Conservation (phyloP, 2,329 filamentous ascomycete species). For the Aspergillus floridensis region DNA sequence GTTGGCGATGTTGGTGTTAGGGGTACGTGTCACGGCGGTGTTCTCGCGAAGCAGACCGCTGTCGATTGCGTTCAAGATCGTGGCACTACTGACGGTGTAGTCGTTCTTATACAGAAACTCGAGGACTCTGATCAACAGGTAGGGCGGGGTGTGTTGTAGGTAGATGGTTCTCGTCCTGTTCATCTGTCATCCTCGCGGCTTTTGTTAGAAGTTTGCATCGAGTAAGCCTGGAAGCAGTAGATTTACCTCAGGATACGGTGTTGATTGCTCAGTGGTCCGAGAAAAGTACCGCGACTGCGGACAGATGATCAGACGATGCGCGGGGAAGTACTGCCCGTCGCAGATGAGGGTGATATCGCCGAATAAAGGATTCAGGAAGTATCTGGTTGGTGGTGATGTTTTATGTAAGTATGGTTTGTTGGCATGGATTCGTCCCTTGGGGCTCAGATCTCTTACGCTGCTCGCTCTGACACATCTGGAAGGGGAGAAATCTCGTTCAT, state of each 20-base stretch:
- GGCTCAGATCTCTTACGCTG: not conserved
- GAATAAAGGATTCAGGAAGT: not conserved
- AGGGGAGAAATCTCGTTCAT: not conserved
- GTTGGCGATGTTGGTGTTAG: not conserved
- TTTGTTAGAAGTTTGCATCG: too few relatives aligned
- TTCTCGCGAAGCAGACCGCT: not conserved
- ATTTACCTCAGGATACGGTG: too few relatives aligned
- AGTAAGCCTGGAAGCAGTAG: too few relatives aligned
- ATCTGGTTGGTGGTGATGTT: not conserved
- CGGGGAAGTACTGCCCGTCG: not conserved
- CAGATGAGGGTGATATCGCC: not conserved
- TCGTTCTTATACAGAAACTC: too few relatives aligned
- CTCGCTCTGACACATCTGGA: not conserved
- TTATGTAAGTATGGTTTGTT: not conserved
- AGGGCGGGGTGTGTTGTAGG: too few relatives aligned
- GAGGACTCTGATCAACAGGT: too few relatives aligned
- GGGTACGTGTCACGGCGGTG: not conserved
- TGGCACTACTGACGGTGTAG: not conserved
- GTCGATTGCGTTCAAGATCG: not conserved
- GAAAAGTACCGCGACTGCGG: too few relatives aligned
- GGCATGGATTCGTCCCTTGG: not conserved
- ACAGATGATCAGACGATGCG: not conserved
- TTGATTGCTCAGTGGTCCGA: too few relatives aligned
- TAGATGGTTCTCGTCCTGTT: too few relatives aligned
- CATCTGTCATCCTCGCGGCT: too few relatives aligned